A percentile compares a stretch with the other conserved stretches of the same genome.
These are phyloP conservation scores for Kwoniella pini DNA, from an alignment of 768 basidiomycete species.

Conservation along the genomic window DNA sequence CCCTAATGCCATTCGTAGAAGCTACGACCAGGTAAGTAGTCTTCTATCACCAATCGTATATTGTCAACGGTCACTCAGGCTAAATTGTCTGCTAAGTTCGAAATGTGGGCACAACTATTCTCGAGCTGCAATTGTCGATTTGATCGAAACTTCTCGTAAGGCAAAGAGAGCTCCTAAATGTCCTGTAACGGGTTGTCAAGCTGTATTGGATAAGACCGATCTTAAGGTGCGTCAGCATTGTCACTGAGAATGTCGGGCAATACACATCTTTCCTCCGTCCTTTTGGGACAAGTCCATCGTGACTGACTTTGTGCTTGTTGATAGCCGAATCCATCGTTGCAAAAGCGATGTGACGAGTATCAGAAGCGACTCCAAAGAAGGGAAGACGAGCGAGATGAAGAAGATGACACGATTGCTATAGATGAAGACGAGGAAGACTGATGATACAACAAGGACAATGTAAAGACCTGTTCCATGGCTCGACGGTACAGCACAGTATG, in stretches of 20 bases:
- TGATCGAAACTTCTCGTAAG: constrained; percentile 56
- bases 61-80: neutral
- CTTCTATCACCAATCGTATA: neutral
- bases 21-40: constrained; percentile 77
- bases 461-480: too few relatives aligned
- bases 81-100: constrained; percentile 56
- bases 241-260: neutral
- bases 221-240: constrained; percentile 39
- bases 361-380: constrained; percentile 12
- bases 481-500: too few relatives aligned
- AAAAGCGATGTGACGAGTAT: constrained; percentile 29
- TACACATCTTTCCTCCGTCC: too few relatives aligned
- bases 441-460: neutral
- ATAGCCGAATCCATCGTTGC: constrained; percentile 25
- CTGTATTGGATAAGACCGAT: constrained; percentile 34
- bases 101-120: constrained; percentile 84
- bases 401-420: constrained; percentile 19
- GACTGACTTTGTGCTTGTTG: neutral
- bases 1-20: constrained; percentile 66
- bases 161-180: constrained; percentile 32
- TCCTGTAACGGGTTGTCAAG: constrained; percentile 51
- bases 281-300: too few relatives aligned
- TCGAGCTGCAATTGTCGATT: constrained; percentile 66
- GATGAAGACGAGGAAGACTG: constrained; percentile 10
- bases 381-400: constrained; percentile 25